These are phyloP conservation scores for Ascochyta fabae DNA, from an alignment of 2,329 filamentous ascomycete genomes.

Conservation along the genomic window DNA sequence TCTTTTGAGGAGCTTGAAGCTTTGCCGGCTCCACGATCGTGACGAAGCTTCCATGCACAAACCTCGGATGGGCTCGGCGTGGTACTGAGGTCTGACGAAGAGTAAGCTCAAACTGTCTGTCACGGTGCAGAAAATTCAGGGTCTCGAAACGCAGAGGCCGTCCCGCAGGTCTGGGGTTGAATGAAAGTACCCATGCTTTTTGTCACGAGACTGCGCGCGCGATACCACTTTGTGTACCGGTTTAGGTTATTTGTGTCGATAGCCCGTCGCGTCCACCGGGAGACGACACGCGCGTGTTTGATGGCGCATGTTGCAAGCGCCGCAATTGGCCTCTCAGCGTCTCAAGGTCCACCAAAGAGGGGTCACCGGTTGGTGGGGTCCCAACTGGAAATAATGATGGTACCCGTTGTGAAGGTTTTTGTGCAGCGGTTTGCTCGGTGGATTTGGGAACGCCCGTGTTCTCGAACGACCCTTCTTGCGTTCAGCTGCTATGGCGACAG, in stretches of 20 bases:
- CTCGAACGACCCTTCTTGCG: slow-evolving; percentile 33
- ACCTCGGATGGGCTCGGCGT: slow-evolving; percentile 24
- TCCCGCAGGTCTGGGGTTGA: slow-evolving; percentile 38
- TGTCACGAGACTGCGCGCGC: slow-evolving; percentile 45
- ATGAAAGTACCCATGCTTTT: slow-evolving; percentile 18
- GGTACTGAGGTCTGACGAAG: slow-evolving; percentile 24
- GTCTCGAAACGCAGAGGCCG: slow-evolving; percentile 38
- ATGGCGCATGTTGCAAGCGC: slow-evolving; percentile 36
- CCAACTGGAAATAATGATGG: slow-evolving; percentile 24
- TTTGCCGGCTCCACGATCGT: slow-evolving; percentile 15
- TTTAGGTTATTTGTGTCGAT: slow-evolving; percentile 42
- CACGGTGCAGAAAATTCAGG: slow-evolving; percentile 35
- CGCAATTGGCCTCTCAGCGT: slow-evolving; percentile 39
- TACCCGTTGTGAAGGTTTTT: slow-evolving; percentile 42
- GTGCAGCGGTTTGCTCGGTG: slow-evolving; percentile 35
- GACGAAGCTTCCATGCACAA: slow-evolving; percentile 18
- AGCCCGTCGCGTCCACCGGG: slow-evolving; percentile 42
- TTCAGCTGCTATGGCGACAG: slow-evolving; percentile 40
- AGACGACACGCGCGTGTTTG: slow-evolving; percentile 38
- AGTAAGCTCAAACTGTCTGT: slow-evolving; percentile 25
- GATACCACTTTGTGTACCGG: slow-evolving; percentile 21
- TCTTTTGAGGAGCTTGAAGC: slow-evolving; percentile 5
- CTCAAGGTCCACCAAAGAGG: slow-evolving; percentile 42
- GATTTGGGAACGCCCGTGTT: slow-evolving; percentile 31
- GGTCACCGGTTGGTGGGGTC: slow-evolving; percentile 47